Evolutionary conservation across 192 early-diverging fungal genomes (phyloP).

Genomic region (Glomus cerebriforme): DNA sequence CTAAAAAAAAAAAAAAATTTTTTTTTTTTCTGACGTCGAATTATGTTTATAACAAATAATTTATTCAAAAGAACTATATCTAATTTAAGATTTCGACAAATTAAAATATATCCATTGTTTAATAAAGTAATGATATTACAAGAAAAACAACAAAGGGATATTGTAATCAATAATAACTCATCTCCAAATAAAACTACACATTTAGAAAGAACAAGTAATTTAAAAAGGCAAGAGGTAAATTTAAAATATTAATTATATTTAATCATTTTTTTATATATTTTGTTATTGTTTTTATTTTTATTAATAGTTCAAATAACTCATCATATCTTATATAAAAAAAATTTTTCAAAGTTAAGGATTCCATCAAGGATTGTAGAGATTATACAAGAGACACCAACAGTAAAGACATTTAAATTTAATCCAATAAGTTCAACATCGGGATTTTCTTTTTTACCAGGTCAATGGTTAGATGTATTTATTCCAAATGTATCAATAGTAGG

Average conservation of each 20-base stretch:
- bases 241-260: no score
- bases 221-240: constrained; percentile 7
- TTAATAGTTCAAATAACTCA: not conserved
- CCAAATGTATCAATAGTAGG: constrained; percentile 25
- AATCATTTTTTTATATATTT: no score
- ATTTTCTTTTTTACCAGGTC: constrained; percentile 34
- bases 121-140: not conserved
- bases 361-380: constrained; percentile 2
- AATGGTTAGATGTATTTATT: constrained; percentile 37
- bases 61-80: not conserved
- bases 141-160: not conserved
- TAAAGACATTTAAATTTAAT: constrained; percentile 24
- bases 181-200: not conserved
- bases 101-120: not conserved
- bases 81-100: not conserved
- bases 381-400: constrained; percentile 20
- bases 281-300: no score
- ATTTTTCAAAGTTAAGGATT: not conserved
- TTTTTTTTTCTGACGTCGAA: not conserved
- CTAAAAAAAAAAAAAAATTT: not conserved
- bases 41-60: not conserved
- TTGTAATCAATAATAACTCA: not conserved
- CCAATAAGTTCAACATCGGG: not conserved
- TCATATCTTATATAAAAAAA: not conserved
- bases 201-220: not conserved